Percentiles rank a stretch among this genome's conserved stretches.
These are phyloP conservation scores for Gossypium davidsonii DNA, from an alignment of 441 rosid genomes.

Conservation along the genomic window DNA sequence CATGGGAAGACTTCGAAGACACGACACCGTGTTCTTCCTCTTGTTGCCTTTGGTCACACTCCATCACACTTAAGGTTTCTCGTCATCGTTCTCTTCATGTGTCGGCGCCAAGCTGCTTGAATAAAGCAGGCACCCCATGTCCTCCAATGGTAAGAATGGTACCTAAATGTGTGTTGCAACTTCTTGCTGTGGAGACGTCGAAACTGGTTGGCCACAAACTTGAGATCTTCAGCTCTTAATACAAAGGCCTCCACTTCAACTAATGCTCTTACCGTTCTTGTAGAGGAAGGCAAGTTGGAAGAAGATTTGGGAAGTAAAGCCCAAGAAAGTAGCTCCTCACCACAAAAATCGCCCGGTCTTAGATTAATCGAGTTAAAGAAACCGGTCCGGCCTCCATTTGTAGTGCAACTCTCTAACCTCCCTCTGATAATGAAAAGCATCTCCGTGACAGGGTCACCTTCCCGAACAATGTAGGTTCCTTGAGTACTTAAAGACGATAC, in stretches of 20 bases:
- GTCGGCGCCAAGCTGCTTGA: constrained; percentile 73
- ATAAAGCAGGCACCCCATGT: constrained; percentile 92
- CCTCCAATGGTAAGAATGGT: constrained; percentile 84
- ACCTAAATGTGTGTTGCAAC: constrained; percentile 82
- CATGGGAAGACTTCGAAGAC: constrained; percentile 34
- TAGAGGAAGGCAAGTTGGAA: constrained; percentile 71
- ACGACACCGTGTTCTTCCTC: constrained; percentile 21
- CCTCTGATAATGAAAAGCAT: constrained; percentile 87
- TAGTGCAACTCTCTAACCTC: constrained; percentile 72
- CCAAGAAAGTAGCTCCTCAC: constrained; percentile 90
- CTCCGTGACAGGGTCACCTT: constrained; percentile 83
- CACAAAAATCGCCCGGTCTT: constrained; percentile 78
- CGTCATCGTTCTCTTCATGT: constrained; percentile 47
- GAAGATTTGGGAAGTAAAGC: constrained; percentile 69
- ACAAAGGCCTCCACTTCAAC: constrained; percentile 94
- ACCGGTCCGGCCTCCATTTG: constrained; percentile 80
- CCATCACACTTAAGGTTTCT: constrained; percentile 49
- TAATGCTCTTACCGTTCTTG: constrained; percentile 64
- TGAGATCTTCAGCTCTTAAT: constrained; percentile 69
- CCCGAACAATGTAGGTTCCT: constrained; percentile 80
- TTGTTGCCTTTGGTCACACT: constrained; percentile 28
- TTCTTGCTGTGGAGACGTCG: constrained; percentile 84
- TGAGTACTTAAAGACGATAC: constrained; percentile 69
- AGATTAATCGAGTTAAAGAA: constrained; percentile 74
- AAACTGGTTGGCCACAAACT: constrained; percentile 83